Evolutionary conservation across 2,329 filamentous ascomycete species (phyloP), one percentile per base, ranked within the genome.

Genomic region (Phyllosticta capitalensis): DNA sequence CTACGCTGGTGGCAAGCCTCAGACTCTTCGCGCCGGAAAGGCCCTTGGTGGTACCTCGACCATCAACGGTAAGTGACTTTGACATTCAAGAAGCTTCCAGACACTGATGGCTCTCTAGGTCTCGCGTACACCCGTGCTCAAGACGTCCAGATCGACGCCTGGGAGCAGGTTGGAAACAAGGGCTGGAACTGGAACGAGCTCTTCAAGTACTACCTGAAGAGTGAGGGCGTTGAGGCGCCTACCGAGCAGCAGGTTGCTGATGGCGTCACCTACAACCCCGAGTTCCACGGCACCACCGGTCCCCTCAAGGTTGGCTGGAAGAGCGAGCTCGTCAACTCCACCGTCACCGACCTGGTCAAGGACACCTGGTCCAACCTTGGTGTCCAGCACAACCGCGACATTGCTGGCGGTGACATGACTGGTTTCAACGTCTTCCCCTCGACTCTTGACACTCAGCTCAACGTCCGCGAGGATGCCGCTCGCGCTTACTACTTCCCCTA

Each of bases 401-500:
- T 72, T 1, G 78, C 79, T 63, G 69, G 68, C 12, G 77, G 78
- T 4, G 59, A 65, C 12, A 73, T 79, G 73, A 63, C 71, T n/a
- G 78, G 78, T 9, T 78, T 75, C 61, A 67, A 68, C 17, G 61
- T 74, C 1, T 77, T 71, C 66, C 75, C 77, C 1, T 71, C 69
- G 63, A 80, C 75, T 1, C 58, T 78, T 17, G 69, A 79, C 60
- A 61, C 66, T 1, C 65, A 67, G 1, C 66, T 67, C 17, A 68
- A 73, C 61, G 67, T 75, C 10, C 72, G 78, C 10, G 72, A 75
- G 59, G 77, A 80, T 66, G 75, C 78, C 38, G 78, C 75, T 3
- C 68, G 76, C 17, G 75, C 77, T 4, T 80, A 78, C 63, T 80
- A 78, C 63, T 77, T 70, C 57, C 76, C 78, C 1, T 67, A 65